Percentiles rank a stretch among this genome's conserved stretches.
Evolutionary conservation across 331 rosid species (phyloP).

Genomic region (Acacia pycnantha): DNA sequence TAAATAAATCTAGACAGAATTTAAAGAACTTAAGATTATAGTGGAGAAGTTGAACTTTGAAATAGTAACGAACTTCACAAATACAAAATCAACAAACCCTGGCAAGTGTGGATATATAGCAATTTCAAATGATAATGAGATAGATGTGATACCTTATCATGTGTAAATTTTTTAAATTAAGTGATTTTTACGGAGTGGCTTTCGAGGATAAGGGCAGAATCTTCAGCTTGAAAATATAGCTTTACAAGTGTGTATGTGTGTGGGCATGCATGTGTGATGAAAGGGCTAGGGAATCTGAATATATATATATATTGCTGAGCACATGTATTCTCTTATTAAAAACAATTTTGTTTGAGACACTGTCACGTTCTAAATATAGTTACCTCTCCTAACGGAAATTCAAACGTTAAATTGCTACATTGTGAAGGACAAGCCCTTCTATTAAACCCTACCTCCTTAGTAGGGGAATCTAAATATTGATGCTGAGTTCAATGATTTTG

Average conservation of each 20-base stretch:
- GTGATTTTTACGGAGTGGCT: slow-evolving; percentile 16
- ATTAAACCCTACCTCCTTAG: too few species aligned
- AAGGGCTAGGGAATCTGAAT: not conserved
- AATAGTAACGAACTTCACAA: not conserved
- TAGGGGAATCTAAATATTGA: slow-evolving; percentile 22
- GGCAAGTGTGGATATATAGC: not conserved
- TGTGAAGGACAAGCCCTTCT: too few species aligned
- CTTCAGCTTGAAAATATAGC: not conserved
- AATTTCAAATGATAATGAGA: not conserved
- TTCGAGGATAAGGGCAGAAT: not conserved
- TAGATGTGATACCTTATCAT: not conserved
- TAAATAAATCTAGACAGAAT: too few species aligned
- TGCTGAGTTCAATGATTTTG: not conserved
- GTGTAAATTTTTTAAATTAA: slow-evolving; percentile 3
- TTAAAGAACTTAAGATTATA: too few species aligned
- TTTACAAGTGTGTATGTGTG: not conserved
- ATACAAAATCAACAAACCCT: not conserved
- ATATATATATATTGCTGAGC: too few species aligned
- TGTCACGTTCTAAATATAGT: too few species aligned
- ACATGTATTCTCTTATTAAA: too few species aligned
- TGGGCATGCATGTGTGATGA: not conserved
- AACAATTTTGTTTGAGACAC: accelerated
- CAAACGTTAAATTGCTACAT: accelerated
- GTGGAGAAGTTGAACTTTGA: too few species aligned
- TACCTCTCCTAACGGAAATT: too few species aligned